Base-by-base conservation (phyloP, 176 grass and related monocot genomes). In the Leersia perrieri region DNA sequence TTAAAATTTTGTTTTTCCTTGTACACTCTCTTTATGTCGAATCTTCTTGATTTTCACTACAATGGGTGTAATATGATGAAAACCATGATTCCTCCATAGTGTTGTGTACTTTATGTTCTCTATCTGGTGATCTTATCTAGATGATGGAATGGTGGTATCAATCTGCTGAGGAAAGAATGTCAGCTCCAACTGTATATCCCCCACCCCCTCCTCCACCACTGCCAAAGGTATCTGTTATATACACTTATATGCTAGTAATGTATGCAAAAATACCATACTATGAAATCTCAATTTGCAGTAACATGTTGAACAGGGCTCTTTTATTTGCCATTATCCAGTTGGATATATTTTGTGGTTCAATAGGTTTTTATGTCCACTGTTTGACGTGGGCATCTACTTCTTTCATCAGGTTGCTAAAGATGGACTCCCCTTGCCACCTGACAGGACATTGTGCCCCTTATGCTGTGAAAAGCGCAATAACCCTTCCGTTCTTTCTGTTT, bases 71-170 rank as follows among this genome's bases (percentile, higher is more conserved):
- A 51, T 78, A 20, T 66, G 68, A 75, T 14, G 26, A 22, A 63
- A 80, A 57, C 25, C 42, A 58, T 18, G 41, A 77, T 66, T 30
- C 16, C 36, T 18, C 3, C 58, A 33, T 71, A 28, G 18, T 36
- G 20, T 33, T 74, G 62, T 71, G 62, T 71, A 33, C 62, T 75
- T 74, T 76, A 72, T 82, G 40, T 76, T 86, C 14, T 87, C 33
- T 63, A 63, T 83, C 41, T 76, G 32, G 11, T 35, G 49, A 84
- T 26, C 32, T 58, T 90, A 58, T 64, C 39, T 85, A 99, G 96
- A 99, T 99, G 96, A 99, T 99, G 93, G 96, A 95, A 77, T 99
- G 96, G 96, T 99, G 92, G 92, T 99, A 99, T 68, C 92, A 99
- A 90, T 99, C 96, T 84, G 96, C 96, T 8, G 96, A 99, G 91